Evolutionary conservation across 805 yeast species (phyloP), one percentile per base, ranked within the genome.

Genomic region (Henningerozyma blattae): DNA sequence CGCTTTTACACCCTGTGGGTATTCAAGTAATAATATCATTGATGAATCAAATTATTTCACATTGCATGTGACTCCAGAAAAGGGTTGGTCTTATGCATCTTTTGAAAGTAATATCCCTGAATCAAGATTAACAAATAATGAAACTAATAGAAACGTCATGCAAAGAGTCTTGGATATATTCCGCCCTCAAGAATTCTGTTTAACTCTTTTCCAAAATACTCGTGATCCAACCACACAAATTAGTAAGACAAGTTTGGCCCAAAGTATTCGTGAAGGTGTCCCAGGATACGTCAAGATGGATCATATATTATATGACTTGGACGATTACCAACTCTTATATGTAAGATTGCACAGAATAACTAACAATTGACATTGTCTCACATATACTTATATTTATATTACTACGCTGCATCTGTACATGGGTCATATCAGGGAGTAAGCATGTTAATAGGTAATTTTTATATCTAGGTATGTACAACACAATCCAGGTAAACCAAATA

Each of bases 41-140:
- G 64, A 72, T 30, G 70, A 66, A 28, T 67, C 70, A 45, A 74
- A 73, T 50, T 80, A 77, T 54, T 81, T 80, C 52, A 89, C 96
- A 7, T 65, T 87, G 38, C 97, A 91, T 54, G 82, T 91, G 28
- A 91, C 98, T 0, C 97, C 97, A 0, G 97, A 91, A 54, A 54
- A 65, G 16, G 94, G 89, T 25, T 89, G 93, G 85, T 84, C 95
- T 4, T 89, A 89, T 58, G 97, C 97, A 4, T 82, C 94, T 8
- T 91, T 91, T 56, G 97, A 91, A 55, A 76, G 95, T 15, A 89
- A 84, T 55, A 83, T 76, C 27, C 31, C 28, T 24, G 17, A 22
- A n/a, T 5, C 5, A 15, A n/a, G n/a, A 5, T 6, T 6, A 12
- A 77, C 80, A 6, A 61, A 71, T 9, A 45, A 42, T 32, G 41